Evolutionary conservation across 2,329 filamentous ascomycete species (phyloP).

Genomic region (Fusarium multiceps): DNA sequence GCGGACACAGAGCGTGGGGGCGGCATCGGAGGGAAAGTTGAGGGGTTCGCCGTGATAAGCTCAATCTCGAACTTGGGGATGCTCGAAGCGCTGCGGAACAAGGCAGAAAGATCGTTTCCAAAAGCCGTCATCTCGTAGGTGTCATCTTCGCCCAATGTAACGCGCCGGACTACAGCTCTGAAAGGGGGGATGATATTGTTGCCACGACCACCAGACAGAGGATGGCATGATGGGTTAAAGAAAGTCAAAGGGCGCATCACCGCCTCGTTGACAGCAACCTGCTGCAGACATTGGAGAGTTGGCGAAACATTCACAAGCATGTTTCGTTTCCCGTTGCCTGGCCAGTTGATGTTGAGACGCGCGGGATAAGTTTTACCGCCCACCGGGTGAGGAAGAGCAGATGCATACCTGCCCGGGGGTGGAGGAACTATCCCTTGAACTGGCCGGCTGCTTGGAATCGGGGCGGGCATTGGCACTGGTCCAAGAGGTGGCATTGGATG

Average conservation of each 20-base stretch:
- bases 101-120: slow-evolving; percentile 43
- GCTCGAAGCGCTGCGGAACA: slow-evolving; percentile 32
- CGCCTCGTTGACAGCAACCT: slow-evolving; percentile 38
- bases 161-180: slow-evolving; percentile 36
- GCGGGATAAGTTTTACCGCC: slow-evolving; percentile 35
- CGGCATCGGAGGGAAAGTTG: slow-evolving; percentile 23
- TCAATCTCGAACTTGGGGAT: slow-evolving; percentile 45
- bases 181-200: slow-evolving; percentile 3
- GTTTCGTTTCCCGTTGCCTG: slow-evolving; percentile 46
- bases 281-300: slow-evolving; percentile 50
- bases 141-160: slow-evolving; percentile 38
- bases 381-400: slow-evolving; percentile 10
- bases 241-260: slow-evolving; percentile 30
- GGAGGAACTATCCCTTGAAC: slow-evolving; percentile 2
- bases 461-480: slow-evolving; percentile 2
- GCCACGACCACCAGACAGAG: slow-evolving; percentile 8
- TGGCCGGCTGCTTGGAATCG: slow-evolving; percentile 4
- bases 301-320: slow-evolving; percentile 46
- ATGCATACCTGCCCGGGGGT: slow-evolving; percentile 9
- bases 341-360: slow-evolving; percentile 46
- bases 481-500: slow-evolving; percentile 2
- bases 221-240: not conserved
- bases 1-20: slow-evolving; percentile 30
- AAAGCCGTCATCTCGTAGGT: slow-evolving; percentile 43
- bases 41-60: slow-evolving; percentile 5